A percentile compares a stretch with the other conserved stretches of the same genome.
These are phyloP conservation scores for Vinca minor DNA, from an alignment of 257 asterid genomes.

Conservation along the genomic window DNA sequence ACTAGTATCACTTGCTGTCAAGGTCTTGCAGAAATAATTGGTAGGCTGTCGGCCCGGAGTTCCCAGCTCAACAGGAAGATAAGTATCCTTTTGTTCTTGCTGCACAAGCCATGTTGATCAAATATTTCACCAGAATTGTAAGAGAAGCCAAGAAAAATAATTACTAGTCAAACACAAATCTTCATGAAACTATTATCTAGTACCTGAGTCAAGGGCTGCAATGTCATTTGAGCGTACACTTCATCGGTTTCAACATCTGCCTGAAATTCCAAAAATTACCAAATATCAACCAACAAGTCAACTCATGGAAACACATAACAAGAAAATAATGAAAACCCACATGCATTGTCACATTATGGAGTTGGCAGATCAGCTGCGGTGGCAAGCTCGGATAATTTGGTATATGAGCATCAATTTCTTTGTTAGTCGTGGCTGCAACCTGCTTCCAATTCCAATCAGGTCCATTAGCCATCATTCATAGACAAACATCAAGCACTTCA, in stretches of 20 bases:
- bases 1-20: conserved; percentile 96
- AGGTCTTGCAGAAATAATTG: conserved; percentile 90
- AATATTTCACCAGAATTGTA: conserved; percentile 10
- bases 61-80: conserved; percentile 85
- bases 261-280: conserved; percentile 42
- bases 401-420: conserved; percentile 85
- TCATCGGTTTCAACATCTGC: conserved; percentile 98
- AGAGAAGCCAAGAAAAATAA: conserved; percentile 6
- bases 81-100: conserved; percentile 93
- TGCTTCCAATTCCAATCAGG: conserved; percentile 32
- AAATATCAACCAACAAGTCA: conserved; percentile 16
- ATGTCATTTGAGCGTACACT: conserved; percentile 95
- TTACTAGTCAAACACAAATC: conserved; percentile 9
- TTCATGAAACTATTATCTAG: not conserved
- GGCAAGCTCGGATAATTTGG: conserved; percentile 90
- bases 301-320: conserved; percentile 10
- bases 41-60: conserved; percentile 83
- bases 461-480: conserved; percentile 17
- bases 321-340: conserved; percentile 49
- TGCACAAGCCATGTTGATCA: conserved; percentile 23
- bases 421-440: conserved; percentile 94
- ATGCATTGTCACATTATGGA: conserved; percentile 97
- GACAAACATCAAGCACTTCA: conserved; percentile 11
- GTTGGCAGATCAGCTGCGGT: conserved; percentile 92
- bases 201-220: conserved; percentile 91